Base-by-base conservation (phyloP, 75 land plant genomes). In the Gnetum montanum region DNA sequence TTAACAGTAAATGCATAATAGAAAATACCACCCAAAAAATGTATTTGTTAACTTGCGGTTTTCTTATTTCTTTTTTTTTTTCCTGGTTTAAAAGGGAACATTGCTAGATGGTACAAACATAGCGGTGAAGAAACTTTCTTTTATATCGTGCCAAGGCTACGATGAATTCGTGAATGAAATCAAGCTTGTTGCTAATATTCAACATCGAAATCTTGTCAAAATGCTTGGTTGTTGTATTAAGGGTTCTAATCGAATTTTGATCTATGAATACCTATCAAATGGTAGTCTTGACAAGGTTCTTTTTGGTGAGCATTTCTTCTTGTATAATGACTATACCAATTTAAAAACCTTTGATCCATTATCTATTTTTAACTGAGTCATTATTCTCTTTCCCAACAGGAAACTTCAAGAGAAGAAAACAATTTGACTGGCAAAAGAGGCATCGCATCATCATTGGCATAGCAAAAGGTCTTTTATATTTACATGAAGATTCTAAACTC, bases 211-310 rank as follows among this genome's bases (percentile, higher is more conserved):
- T 51, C 70, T 84, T 22, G 74, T 80, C 37, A 63, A 67, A 4
- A 74, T 84, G 8, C 40, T 76, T 31, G 88, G 88, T 4, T 84
- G 84, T 44, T 84, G 88, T 59, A 55, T 73, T 1, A 78, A 80
- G 27, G 74, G 70, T 19, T n/a, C 46, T 16, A 65, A 84, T 23
- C 61, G 71, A 27, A 51, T 84, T 1, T 65, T 84, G 5, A 77
- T 84, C 8, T 84, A 84, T 35, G 84, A 78, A 28, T 84, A 55
- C 48, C 54, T 84, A 65, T 55, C 79, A 26, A 76, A 84, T 41
- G 43, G 65, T 20, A 84, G 79, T 44, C 66, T 84, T 3, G 83
- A 86, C 31, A 65, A 29, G 6, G 54, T 79, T 8, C 10, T 86
- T 12, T 82, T 66, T 41, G 74, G 79, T 72, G 8, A 26, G 64